These are phyloP conservation scores for Gracilaria domingensis DNA, from an alignment of 23 red algal species.

Conservation along the genomic window DNA sequence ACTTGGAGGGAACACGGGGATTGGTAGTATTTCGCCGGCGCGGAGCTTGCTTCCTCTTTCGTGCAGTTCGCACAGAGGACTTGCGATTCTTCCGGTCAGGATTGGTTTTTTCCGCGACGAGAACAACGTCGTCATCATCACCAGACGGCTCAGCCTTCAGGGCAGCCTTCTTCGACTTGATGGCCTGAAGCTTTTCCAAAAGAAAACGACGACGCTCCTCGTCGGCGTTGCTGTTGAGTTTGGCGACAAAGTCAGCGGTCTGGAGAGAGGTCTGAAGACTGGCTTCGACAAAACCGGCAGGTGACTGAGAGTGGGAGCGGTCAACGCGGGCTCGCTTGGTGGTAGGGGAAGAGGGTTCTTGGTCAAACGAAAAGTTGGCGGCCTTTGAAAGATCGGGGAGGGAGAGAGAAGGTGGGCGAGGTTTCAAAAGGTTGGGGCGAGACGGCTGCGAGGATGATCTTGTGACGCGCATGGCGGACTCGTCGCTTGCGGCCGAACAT, in stretches of 20 bases:
- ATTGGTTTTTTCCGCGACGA: slow-evolving; percentile 7
- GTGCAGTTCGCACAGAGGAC: neutral
- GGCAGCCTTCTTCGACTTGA: slow-evolving; percentile 31
- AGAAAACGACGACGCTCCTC: slow-evolving; percentile 51
- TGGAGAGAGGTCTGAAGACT: neutral
- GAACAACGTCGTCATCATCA: slow-evolving; percentile 40
- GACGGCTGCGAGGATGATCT: neutral
- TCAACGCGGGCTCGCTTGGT: slow-evolving; percentile 41
- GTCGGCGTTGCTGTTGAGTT: slow-evolving; percentile 19
- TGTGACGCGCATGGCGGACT: slow-evolving; percentile 8
- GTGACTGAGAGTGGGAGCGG: neutral
- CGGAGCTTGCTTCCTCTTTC: slow-evolving; percentile 10
- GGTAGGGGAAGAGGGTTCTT: slow-evolving; percentile 6
- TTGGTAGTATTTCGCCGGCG: neutral
- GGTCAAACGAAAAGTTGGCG: neutral
- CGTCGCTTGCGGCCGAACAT: slow-evolving; percentile 55
- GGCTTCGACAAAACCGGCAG: neutral
- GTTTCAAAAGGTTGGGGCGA: slow-evolving; percentile 20
- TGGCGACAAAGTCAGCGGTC: slow-evolving; percentile 4
- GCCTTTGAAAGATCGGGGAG: slow-evolving; percentile 24
- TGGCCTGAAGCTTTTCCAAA: slow-evolving; percentile 43
- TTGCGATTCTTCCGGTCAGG: neutral
- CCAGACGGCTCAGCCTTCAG: neutral
- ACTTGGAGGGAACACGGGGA: neutral
- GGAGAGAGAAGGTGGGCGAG: neutral